Percentiles rank a stretch among this genome's conserved stretches.
Evolutionary conservation across 306 rosid species (phyloP).

Genomic region (Ceratonia siliqua): DNA sequence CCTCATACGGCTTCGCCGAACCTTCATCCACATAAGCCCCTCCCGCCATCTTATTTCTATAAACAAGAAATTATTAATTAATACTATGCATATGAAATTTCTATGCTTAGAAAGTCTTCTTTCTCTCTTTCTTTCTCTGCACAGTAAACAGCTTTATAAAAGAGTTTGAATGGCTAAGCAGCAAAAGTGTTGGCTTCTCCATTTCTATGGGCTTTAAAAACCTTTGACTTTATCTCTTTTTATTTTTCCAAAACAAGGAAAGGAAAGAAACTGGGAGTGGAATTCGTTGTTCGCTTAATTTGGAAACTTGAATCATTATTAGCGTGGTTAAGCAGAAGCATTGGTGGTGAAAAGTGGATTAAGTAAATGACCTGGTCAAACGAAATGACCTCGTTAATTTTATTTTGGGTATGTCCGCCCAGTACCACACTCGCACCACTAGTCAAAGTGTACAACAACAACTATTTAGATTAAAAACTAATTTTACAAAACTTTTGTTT

Average conservation of each 20-base stretch:
- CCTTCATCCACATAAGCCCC: neutral
- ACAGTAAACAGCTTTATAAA: neutral
- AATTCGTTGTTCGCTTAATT: neutral
- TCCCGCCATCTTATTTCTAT: constrained; percentile 14
- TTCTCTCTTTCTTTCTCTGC: neutral
- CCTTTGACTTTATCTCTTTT: neutral
- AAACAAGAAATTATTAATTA: too few relatives aligned
- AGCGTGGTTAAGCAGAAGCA: neutral
- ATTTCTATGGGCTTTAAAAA: neutral
- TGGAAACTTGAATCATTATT: neutral
- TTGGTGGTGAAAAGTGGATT: too few relatives aligned
- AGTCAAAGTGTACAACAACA: too few relatives aligned
- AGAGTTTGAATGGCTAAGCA: neutral
- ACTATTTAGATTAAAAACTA: too few relatives aligned
- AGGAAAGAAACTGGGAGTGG: too few relatives aligned
- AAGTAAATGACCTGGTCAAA: too few relatives aligned
- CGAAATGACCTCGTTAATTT: too few relatives aligned
- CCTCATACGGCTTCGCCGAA: neutral
- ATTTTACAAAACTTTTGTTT: too few relatives aligned
- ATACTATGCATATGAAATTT: too few relatives aligned
- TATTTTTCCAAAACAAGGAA: neutral
- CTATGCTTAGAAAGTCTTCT: too few relatives aligned
- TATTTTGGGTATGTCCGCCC: too few relatives aligned
- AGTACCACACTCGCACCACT: too few relatives aligned
- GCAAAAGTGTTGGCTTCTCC: neutral